Evolutionary conservation across 2,329 filamentous ascomycete species (phyloP).

Genomic region (Polytolypa hystricis): DNA sequence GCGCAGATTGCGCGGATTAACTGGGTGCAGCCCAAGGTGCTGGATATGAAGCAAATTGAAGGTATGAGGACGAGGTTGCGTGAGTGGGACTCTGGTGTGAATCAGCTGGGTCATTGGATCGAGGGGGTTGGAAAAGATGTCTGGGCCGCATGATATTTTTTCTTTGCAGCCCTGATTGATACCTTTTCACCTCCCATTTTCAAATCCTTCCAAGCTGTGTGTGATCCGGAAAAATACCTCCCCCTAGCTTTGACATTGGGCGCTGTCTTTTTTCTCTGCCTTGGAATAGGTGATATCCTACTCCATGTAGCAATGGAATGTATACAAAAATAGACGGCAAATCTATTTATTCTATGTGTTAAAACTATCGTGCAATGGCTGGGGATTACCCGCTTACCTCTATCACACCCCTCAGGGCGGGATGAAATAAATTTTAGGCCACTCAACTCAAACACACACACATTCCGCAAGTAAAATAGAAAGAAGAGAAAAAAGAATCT

Average conservation of each 20-base stretch:
- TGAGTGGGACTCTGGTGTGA: slow-evolving; percentile 95
- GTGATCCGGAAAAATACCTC: no score
- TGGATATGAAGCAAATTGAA: slow-evolving; percentile 90
- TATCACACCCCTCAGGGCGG: no score
- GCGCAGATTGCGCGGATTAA: slow-evolving; percentile 88
- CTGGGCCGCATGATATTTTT: slow-evolving; percentile 61
- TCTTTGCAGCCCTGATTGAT: no score
- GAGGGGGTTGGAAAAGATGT: slow-evolving; percentile 89
- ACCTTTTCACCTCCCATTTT: no score
- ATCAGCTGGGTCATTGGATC: slow-evolving; percentile 94
- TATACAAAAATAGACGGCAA: no score
- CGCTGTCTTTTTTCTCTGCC: background rate
- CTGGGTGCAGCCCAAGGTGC: slow-evolving; percentile 97
- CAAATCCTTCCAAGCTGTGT: background rate
- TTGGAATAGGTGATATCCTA: background rate
- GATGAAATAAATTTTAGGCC: no score
- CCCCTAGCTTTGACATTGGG: no score
- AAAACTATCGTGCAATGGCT: no score
- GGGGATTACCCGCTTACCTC: no score
- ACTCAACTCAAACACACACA: background rate
- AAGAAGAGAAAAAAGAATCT: background rate
- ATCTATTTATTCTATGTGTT: no score
- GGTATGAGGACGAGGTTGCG: slow-evolving; percentile 78
- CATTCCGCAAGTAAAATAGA: no score
- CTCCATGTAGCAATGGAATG: no score